Evolutionary conservation across 2,329 filamentous ascomycete genomes (phyloP), one percentile per base, ranked within the genome.

Genomic region (Fusarium sp.): DNA sequence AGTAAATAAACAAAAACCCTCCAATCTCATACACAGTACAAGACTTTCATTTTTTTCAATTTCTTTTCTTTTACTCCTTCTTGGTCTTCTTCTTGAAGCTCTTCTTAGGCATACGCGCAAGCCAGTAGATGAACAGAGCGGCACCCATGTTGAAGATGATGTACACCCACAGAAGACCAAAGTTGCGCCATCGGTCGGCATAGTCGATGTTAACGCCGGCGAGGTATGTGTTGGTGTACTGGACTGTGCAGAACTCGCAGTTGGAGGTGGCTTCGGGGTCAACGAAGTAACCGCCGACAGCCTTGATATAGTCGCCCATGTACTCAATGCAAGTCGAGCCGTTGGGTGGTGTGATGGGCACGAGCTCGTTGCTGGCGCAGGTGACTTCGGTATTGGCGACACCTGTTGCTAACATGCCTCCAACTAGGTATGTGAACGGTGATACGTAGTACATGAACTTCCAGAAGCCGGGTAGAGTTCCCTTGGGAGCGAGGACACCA

Each of bases 371-470:
- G 25, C 79, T 73, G 0, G 92, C 89, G 80, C 94, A 97, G 1
- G 79, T 72, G 45, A 96, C 90, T 0, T 81, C 58, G 1, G 88
- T 89, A 77, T 92, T 91, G 47, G 92, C 92, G 13, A 97, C 84
- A 12, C 89, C 93, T 2, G 88, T 88, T 0, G 91, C 87, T 5
- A 95, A 81, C 85, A 97, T 90, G 39, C 91, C 93, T 33, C 88
- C 87, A 36, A 96, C 89, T 31, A 96, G 83, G 79, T 97, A 97
- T 0, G 92, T 95, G 76, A 97, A 93, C 0, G 94, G 94, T 0
- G 91, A 94, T 44, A 94, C 83, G 54, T 92, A 89, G 82, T 95
- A 95, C 79, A 78, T 76, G 25, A 78, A 76, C 29, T 64, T 76
- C 76, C 76, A 82, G 72, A 88, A 88, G 25, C 89, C 88, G 2